A percentile compares a stretch with the other conserved stretches of the same genome.
Evolutionary conservation across 192 early-diverging fungal genomes (phyloP).

Genomic region (Coemansia furcata): DNA sequence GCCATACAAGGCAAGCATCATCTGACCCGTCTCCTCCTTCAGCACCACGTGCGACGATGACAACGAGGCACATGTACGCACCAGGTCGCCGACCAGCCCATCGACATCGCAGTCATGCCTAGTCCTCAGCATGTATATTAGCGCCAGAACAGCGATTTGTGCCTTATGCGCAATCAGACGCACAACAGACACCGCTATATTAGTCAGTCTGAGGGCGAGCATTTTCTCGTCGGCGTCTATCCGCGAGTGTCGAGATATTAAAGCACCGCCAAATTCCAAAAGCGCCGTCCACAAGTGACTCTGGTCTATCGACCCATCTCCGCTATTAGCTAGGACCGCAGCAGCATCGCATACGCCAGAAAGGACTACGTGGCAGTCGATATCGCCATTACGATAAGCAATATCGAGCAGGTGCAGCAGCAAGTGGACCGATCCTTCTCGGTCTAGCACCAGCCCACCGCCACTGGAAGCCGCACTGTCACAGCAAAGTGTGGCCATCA

Average conservation of each 20-base stretch:
- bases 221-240: background rate
- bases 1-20: slow-evolving; percentile 13
- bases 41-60: background rate
- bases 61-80: background rate
- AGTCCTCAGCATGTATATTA: slow-evolving; percentile 12
- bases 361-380: background rate
- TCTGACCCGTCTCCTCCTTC: slow-evolving; percentile 13
- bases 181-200: slow-evolving; percentile 4
- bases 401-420: slow-evolving; percentile 26
- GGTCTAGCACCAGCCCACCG: slow-evolving; percentile 2
- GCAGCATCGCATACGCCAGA: slow-evolving; percentile 7
- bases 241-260: background rate
- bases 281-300: slow-evolving; percentile 19
- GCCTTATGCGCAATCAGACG: background rate
- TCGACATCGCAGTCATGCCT: background rate
- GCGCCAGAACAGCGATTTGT: slow-evolving; percentile 13
- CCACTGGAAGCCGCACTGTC: background rate
- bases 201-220: background rate
- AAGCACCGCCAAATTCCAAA: slow-evolving; percentile 13
- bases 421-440: slow-evolving; percentile 14
- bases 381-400: slow-evolving; percentile 4
- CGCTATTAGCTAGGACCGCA: background rate
- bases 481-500: slow-evolving; percentile 1
- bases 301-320: background rate
- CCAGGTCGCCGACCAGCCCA: background rate